Evolutionary conservation across 768 basidiomycete species (phyloP).

Genomic region (Agrocybe chaxingu): DNA sequence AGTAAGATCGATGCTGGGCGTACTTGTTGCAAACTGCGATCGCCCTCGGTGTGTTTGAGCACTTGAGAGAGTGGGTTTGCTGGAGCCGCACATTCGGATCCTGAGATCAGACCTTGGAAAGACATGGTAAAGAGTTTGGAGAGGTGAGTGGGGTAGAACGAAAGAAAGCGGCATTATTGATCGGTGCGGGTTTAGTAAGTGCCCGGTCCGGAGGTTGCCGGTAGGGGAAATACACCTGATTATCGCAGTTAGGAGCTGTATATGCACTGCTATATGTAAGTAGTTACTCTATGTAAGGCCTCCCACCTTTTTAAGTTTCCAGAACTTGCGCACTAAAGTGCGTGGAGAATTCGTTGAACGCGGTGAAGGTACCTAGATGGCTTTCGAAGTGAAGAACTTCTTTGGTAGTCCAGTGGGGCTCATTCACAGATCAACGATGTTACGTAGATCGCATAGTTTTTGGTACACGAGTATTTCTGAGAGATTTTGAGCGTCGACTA

Average conservation of each 20-base stretch:
- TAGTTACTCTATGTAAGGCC: background rate
- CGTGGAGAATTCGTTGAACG: background rate
- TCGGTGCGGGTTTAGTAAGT: conserved; percentile 16
- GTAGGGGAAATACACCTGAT: conserved; percentile 13
- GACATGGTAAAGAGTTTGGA: conserved; percentile 45
- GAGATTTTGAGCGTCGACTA: too few relatives aligned
- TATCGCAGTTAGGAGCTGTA: background rate
- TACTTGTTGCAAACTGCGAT: conserved; percentile 86
- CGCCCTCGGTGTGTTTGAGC: conserved; percentile 85
- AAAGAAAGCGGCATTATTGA: background rate
- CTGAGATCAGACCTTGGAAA: conserved; percentile 77
- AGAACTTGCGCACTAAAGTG: background rate
- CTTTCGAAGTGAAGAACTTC: background rate
- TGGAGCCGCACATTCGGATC: conserved; percentile 82
- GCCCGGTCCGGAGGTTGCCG: conserved; percentile 27
- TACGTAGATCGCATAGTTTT: too few relatives aligned
- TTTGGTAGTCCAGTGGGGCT: too few relatives aligned
- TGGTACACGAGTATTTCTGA: too few relatives aligned
- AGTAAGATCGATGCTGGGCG: conserved; percentile 14
- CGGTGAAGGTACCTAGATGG: background rate
- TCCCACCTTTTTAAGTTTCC: background rate
- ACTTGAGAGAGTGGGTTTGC: conserved; percentile 88
- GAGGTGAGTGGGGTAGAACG: conserved; percentile 6
- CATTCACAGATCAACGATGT: too few relatives aligned
- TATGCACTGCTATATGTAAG: too few relatives aligned